Conservation (phyloP, 768 basidiomycete genomes). For the Suillus weaverae region DNA sequence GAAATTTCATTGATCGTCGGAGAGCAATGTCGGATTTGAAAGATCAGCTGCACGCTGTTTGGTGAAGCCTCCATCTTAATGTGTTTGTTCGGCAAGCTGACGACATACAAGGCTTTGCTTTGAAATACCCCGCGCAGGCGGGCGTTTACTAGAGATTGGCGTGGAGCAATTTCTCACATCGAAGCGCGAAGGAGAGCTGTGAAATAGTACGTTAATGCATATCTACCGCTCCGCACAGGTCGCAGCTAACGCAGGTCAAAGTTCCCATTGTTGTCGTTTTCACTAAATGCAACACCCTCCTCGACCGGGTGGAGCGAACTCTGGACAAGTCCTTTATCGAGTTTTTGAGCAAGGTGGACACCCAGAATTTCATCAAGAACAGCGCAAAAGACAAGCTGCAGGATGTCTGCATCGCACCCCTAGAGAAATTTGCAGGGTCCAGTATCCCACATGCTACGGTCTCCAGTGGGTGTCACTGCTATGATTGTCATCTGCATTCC, state of each 20-base stretch:
- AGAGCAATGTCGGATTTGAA: background rate
- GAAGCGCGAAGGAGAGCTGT: background rate
- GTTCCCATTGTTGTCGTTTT: background rate
- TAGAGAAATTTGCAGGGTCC: background rate
- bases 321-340: background rate
- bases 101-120: background rate
- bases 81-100: background rate
- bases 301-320: background rate
- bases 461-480: background rate
- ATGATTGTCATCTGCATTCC: background rate
- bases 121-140: background rate
- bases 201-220: background rate
- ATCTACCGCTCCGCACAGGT: background rate
- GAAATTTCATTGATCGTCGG: constrained; percentile 13
- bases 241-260: background rate
- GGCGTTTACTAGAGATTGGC: background rate
- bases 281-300: background rate
- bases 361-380: background rate
- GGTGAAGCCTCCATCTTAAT: background rate
- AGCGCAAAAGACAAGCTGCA: background rate
- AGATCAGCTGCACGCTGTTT: background rate
- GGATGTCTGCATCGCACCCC: background rate
- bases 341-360: background rate
- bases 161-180: background rate
- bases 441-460: background rate